A percentile compares a stretch with the other conserved stretches of the same genome.
These are phyloP conservation scores for Gaeumannomyces tritici DNA, from an alignment of 2,329 filamentous ascomycete species.

Conservation along the genomic window DNA sequence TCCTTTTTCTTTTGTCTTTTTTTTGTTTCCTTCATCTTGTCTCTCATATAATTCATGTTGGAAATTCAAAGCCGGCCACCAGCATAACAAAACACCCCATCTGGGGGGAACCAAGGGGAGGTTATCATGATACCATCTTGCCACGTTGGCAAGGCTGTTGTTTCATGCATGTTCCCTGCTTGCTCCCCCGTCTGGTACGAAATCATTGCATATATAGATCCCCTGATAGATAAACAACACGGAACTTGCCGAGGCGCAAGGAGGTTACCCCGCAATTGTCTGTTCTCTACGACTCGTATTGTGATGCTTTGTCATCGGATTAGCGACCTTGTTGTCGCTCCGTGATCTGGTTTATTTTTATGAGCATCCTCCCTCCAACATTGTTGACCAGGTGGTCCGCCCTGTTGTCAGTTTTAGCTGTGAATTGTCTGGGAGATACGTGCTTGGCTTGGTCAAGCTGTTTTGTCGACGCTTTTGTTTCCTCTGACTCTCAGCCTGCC, in stretches of 20 bases:
- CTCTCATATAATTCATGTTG: background rate
- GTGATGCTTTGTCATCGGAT: background rate
- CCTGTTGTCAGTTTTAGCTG: no score
- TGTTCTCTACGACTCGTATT: background rate
- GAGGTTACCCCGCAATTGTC: background rate
- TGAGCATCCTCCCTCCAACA: no score
- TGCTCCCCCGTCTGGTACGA: background rate
- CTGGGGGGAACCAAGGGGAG: background rate
- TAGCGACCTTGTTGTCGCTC: no score
- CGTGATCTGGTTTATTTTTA: no score
- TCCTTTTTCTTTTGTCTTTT: constrained; percentile 2
- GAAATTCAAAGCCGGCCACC: background rate
- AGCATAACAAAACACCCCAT: background rate
- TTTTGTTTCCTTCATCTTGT: constrained; percentile 1
- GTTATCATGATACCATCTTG: background rate
- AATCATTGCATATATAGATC: background rate
- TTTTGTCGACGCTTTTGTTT: no score
- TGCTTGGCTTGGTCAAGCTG: no score
- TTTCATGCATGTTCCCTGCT: background rate
- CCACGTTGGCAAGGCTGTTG: background rate
- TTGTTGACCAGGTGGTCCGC: no score
- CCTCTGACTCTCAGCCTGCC: no score
- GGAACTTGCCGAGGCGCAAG: background rate
- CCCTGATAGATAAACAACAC: background rate
- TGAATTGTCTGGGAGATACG: no score